Conservation (phyloP, 2,329 filamentous ascomycete genomes). For the Thielaviopsis populi region DNA sequence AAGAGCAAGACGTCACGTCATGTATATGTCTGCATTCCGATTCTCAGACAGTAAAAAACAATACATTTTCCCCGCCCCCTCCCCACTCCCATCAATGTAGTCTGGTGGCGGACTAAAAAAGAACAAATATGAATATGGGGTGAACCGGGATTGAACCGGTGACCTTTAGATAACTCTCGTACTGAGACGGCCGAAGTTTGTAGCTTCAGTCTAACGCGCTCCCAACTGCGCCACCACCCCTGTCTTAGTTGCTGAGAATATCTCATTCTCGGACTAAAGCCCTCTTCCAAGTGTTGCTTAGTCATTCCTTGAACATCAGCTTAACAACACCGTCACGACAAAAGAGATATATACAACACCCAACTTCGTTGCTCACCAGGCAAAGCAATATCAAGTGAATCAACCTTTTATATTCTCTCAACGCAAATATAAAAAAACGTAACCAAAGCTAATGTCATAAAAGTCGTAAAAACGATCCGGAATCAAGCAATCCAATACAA, state of each 20-base stretch:
- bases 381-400: background rate
- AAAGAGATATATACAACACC: too few relatives aligned
- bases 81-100: too few relatives aligned
- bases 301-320: too few relatives aligned
- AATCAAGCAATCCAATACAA: background rate
- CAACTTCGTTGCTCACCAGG: too few relatives aligned
- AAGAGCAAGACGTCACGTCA: too few relatives aligned
- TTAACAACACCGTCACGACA: too few relatives aligned
- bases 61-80: too few relatives aligned
- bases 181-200: conserved; percentile 13
- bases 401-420: conserved; percentile 6
- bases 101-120: background rate
- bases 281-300: too few relatives aligned
- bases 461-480: conserved; percentile 8
- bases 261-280: background rate
- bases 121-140: conserved; percentile 4
- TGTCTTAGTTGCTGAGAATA: too few relatives aligned
- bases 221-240: conserved; percentile 17
- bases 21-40: too few relatives aligned
- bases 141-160: conserved; percentile 17
- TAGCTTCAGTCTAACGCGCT: conserved; percentile 17
- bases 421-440: background rate
- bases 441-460: background rate
- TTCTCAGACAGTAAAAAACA: too few relatives aligned
- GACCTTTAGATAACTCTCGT: conserved; percentile 17